Evolutionary conservation across 805 yeast species (phyloP), one percentile per base, ranked within the genome.

Genomic region (Kuraishia capsulata): DNA sequence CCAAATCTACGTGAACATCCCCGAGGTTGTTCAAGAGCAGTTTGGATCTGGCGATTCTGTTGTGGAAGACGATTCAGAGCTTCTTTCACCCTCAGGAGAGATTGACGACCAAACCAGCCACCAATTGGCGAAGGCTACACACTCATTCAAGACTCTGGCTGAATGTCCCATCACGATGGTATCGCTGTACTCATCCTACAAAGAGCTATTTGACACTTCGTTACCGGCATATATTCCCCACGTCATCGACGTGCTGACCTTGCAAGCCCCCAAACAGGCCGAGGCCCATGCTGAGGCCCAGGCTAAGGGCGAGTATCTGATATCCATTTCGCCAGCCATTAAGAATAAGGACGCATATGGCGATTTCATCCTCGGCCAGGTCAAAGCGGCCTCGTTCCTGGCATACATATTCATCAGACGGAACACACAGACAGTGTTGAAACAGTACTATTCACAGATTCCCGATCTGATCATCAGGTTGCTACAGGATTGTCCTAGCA

Each of bases 111-210:
- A 66, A 2, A 44, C 62, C 17, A 53, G 73, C 5, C 78, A 77
- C 42, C 63, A 71, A 2, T 65, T 88, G 39, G 71, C 71, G 33
- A 73, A 71, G 44, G 81, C 96, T 4, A 73, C 85, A 72, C 69
- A 57, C 46, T 88, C 97, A 1, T 90, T 92, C 69, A 89, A 88
- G 54, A 86, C 90, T 11, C 70, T 92, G 42, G 85, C 96, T 0
- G 99, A 92, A 57, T 89, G 97, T 54, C 99, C 99, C 8, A 90
- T 92, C 30, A 88, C 96, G 3, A 83, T 92, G 80, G 98, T 92
- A 3, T 78, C 96, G 5, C 65, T 94, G 38, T 87, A 86, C 50
- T 84, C 96, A 1, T 78, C 95, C 0, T 88, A 89, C 62, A 86
- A 88, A 53, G 76, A 76, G 26, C 61, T 87, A 38, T 84, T 83